Conservation (phyloP, 139 green algal species). For the Cymbomonas tetramitiformis region DNA sequence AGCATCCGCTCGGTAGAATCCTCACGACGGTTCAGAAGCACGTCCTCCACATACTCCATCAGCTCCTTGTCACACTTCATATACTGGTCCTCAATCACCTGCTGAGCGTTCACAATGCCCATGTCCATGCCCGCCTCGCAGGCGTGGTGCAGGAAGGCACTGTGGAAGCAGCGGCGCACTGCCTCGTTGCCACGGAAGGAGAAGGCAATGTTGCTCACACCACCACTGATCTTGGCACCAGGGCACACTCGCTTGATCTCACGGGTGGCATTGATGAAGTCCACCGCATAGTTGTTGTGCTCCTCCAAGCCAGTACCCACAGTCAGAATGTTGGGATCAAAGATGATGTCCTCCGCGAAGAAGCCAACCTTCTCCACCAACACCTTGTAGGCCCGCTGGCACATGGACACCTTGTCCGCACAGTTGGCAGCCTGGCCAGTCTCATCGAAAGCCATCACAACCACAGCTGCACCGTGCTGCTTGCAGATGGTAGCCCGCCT, state of each 20-base stretch:
- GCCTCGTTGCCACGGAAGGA: slow-evolving; percentile 92
- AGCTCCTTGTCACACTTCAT: slow-evolving; percentile 95
- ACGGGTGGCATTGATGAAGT: slow-evolving; percentile 82
- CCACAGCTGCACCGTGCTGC: slow-evolving; percentile 77
- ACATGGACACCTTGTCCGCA: slow-evolving; percentile 66
- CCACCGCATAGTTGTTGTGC: slow-evolving; percentile 98
- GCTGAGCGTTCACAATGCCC: slow-evolving; percentile 91
- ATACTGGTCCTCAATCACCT: slow-evolving; percentile 86
- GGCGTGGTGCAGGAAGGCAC: slow-evolving; percentile 82
- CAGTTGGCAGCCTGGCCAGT: slow-evolving; percentile 45
- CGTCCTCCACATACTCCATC: slow-evolving; percentile 86
- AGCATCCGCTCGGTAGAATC: slow-evolving; percentile 91
- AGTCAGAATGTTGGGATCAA: slow-evolving; percentile 98
- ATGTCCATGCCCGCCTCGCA: slow-evolving; percentile 96
- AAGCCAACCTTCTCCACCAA: slow-evolving; percentile 89
- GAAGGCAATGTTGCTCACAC: slow-evolving; percentile 96
- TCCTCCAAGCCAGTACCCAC: slow-evolving; percentile 86
- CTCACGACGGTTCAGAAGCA: slow-evolving; percentile 86
- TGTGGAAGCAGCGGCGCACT: slow-evolving; percentile 83
- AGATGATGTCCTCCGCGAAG: slow-evolving; percentile 90
- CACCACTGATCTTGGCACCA: slow-evolving; percentile 81
- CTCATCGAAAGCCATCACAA: slow-evolving; percentile 99
- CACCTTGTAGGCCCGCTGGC: slow-evolving; percentile 78
- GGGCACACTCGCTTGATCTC: slow-evolving; percentile 91
- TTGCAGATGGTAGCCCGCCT: slow-evolving; percentile 60